These are phyloP conservation scores for Colletotrichum tropicicola DNA, from an alignment of 2,329 filamentous ascomycete species.

Conservation along the genomic window DNA sequence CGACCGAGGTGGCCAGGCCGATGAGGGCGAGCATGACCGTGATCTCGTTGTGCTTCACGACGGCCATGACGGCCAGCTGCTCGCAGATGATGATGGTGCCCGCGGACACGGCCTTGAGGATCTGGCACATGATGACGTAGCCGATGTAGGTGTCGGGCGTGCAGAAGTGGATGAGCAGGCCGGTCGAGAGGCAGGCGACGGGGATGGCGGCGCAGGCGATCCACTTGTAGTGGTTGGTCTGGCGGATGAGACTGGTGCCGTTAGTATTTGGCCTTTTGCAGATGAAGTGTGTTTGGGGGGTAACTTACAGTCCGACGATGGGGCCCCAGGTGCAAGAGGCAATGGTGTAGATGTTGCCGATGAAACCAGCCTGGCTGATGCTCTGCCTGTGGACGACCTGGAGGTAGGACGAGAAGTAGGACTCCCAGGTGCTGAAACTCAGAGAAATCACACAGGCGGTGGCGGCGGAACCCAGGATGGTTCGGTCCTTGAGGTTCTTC, in stretches of 20 bases:
- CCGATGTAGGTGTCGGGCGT: constrained; percentile 40
- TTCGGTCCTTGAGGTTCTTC: constrained; percentile 43
- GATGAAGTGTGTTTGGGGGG: no score
- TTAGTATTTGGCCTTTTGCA: constrained; percentile 50
- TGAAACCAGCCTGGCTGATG: constrained; percentile 39
- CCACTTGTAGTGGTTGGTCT: constrained; percentile 43
- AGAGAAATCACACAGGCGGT: constrained; percentile 52
- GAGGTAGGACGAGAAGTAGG: constrained; percentile 51
- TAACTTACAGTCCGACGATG: constrained; percentile 45
- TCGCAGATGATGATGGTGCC: constrained; percentile 54
- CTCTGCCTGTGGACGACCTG: constrained; percentile 44
- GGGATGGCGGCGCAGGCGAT: constrained; percentile 40
- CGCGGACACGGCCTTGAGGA: constrained; percentile 50
- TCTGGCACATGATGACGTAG: constrained; percentile 48
- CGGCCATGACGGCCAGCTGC: constrained; percentile 44
- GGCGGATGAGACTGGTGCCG: constrained; percentile 49
- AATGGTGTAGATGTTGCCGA: constrained; percentile 44
- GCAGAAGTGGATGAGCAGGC: constrained; percentile 47
- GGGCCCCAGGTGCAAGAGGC: constrained; percentile 48
- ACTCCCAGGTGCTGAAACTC: constrained; percentile 45
- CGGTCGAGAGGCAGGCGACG: constrained; percentile 38
- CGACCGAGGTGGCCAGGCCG: constrained; percentile 40
- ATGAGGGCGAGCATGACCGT: constrained; percentile 44
- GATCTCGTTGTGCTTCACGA: constrained; percentile 41
- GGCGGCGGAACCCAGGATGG: constrained; percentile 34